Evolutionary conservation across 345 rosid species (phyloP), one percentile per base, ranked within the genome.

Genomic region (Aethionema arabicum): DNA sequence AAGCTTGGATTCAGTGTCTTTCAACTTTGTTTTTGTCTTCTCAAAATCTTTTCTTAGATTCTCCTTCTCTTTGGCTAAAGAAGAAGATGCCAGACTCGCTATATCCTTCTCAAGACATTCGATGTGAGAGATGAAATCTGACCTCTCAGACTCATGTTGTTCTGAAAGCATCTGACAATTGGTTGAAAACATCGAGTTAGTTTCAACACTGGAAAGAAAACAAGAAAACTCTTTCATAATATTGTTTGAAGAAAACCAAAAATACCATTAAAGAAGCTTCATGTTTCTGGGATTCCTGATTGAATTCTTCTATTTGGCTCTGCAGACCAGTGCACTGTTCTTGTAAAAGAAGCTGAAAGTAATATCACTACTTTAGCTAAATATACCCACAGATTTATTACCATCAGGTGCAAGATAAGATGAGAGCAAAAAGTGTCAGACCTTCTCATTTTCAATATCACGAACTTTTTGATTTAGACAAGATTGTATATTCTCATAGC

Each of bases 1-100:
- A 46, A 92, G 86, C 76, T 83, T 92, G 65, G 73, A 85, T 72
- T 86, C 98, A 4, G 81, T 82, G 74, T 92, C 96, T 74, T 86
- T 86, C 64, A 92, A 78, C 81, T 80, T 92, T 49, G 68, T 30
- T 73, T 80, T 92, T 10, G 81, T 80, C 79, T 92, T 92, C 71
- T 92, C 96, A 51, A 86, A 75, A 70, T 89, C 93, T 69, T 88
- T 92, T 75, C 86, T 85, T 78, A 88, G 63, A 65, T 65, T 79
- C 40, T 86, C 95, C 66, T 83, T 86, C 71, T 88, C 98, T 76
- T 73, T 86, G 7, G 83, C 85, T 87, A 85, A 59, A 44, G 80
- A 76, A 69, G 84, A 56, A 15, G 87, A 79, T 48, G 93, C 83
- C 59, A 84, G 68, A 58, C 69, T 59, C 32, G 81, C 79, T 60